These are phyloP conservation scores for Ilex asprella DNA, from an alignment of 257 asterid genomes.

Conservation along the genomic window DNA sequence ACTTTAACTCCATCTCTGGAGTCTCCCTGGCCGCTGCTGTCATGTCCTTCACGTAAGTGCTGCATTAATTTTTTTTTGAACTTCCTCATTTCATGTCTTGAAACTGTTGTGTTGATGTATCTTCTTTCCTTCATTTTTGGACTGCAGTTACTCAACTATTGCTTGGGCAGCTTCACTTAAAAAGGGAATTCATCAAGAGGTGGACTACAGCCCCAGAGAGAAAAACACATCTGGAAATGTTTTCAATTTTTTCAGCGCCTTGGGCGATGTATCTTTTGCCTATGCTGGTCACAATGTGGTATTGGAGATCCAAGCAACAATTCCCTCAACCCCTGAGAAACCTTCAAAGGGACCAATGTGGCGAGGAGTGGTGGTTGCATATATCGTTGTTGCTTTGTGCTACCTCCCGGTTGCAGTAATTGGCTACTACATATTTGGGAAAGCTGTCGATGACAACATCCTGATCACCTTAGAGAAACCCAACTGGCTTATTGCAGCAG, in stretches of 20 bases:
- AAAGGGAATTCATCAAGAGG: slow-evolving; percentile 19
- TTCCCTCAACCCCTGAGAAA: slow-evolving; percentile 41
- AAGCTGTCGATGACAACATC: slow-evolving; percentile 24
- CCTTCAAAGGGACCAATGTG: slow-evolving; percentile 18
- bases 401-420: too few species aligned
- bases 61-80: too few species aligned
- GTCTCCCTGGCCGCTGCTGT: too few species aligned
- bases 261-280: slow-evolving; percentile 41
- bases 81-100: too few species aligned
- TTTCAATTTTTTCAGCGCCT: slow-evolving; percentile 35
- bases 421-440: too few species aligned
- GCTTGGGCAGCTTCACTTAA: slow-evolving; percentile 44
- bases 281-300: slow-evolving; percentile 51
- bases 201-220: slow-evolving; percentile 32
- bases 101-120: too few species aligned
- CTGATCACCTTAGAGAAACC: slow-evolving; percentile 41
- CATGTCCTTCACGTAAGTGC: too few species aligned
- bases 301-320: slow-evolving; percentile 50
- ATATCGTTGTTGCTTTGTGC: slow-evolving; percentile 33
- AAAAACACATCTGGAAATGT: slow-evolving; percentile 3
- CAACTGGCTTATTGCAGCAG: slow-evolving; percentile 43
- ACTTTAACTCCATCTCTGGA: too few species aligned
- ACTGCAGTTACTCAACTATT: slow-evolving; percentile 23
- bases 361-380: slow-evolving; percentile 46
- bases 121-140: too few species aligned